phyloP scores from a whole-genome alignment of 305 asterid species.

The Solanum hybrid region DNA sequence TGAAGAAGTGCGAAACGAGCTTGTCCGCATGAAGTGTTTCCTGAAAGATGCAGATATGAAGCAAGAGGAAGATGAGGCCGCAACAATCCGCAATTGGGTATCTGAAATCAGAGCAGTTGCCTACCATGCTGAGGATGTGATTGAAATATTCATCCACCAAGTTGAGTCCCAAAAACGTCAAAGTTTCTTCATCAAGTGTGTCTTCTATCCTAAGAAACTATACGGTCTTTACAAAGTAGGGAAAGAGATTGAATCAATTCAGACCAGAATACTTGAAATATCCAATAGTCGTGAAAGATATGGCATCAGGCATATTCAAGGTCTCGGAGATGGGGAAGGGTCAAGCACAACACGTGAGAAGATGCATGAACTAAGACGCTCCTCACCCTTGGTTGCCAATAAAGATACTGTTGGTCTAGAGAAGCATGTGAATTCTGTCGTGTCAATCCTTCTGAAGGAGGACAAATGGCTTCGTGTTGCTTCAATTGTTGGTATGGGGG shows the following conservation, averaged over 20 bases:
- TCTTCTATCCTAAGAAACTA: background rate
- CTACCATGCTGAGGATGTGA: constrained; percentile 11
- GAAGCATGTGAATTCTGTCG: background rate
- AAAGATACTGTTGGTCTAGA: constrained; percentile 6
- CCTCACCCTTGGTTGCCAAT: background rate
- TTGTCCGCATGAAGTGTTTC: constrained; percentile 4
- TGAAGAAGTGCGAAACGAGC: background rate
- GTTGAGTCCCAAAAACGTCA: background rate
- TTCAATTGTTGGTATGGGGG: constrained; percentile 23
- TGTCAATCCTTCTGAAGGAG: constrained; percentile 1
- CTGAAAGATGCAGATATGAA: constrained; percentile 11
- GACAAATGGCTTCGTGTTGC: background rate
- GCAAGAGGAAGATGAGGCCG: constrained; percentile 10
- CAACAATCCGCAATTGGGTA: constrained; percentile 8
- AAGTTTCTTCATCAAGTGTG: background rate
- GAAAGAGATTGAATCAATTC: background rate
- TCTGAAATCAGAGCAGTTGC: constrained; percentile 6
- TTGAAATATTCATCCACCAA: constrained; percentile 1
- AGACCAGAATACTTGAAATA: background rate
- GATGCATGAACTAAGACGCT: background rate
- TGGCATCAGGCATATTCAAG: constrained; percentile 3
- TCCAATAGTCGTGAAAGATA: background rate
- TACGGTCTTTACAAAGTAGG: background rate
- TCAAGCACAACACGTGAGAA: background rate
- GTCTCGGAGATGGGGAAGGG: background rate